These are phyloP conservation scores for Ogataea kodamae DNA, from an alignment of 805 yeast species.

Conservation along the genomic window DNA sequence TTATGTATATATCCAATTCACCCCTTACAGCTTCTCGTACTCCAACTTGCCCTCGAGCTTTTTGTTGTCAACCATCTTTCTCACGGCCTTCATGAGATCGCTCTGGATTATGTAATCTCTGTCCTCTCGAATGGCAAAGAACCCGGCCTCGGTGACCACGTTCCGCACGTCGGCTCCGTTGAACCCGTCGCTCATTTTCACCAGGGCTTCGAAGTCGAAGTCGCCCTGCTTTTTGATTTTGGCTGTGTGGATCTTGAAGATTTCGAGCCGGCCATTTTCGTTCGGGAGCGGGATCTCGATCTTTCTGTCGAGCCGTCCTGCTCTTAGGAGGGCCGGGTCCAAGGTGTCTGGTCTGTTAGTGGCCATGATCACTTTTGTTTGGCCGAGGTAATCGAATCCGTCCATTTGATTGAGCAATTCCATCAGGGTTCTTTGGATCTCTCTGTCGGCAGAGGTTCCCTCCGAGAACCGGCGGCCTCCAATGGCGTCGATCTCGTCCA, in stretches of 20 bases:
- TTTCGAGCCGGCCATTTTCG: slow-evolving; percentile 91
- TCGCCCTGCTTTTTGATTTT: slow-evolving; percentile 89
- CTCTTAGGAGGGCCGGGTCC: slow-evolving; percentile 95
- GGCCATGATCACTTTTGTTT: slow-evolving; percentile 97
- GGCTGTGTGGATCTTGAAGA: slow-evolving; percentile 88
- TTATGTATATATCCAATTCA: slow-evolving; percentile 11
- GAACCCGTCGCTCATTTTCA: slow-evolving; percentile 98
- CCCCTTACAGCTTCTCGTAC: slow-evolving; percentile 75
- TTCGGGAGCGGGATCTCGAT: slow-evolving; percentile 94
- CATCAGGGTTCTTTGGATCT: slow-evolving; percentile 96
- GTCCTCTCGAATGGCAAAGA: slow-evolving; percentile 96
- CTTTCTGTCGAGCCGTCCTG: slow-evolving; percentile 95
- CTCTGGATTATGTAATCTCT: slow-evolving; percentile 90
- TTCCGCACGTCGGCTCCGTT: slow-evolving; percentile 98
- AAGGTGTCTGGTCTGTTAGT: slow-evolving; percentile 98
- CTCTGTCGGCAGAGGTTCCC: slow-evolving; percentile 98
- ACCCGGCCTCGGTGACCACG: slow-evolving; percentile 97
- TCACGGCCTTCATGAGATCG: slow-evolving; percentile 95
- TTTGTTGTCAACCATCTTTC: slow-evolving; percentile 96
- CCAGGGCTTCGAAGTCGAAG: slow-evolving; percentile 94
- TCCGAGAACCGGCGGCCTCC: slow-evolving; percentile 98
- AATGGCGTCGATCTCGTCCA: slow-evolving; percentile 98
- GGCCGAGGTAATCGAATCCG: slow-evolving; percentile 95
- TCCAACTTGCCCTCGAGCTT: slow-evolving; percentile 95
- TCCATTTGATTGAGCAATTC: slow-evolving; percentile 97